Conservation (phyloP, 306 rosid genomes). For the Abrus pulchellus region DNA sequence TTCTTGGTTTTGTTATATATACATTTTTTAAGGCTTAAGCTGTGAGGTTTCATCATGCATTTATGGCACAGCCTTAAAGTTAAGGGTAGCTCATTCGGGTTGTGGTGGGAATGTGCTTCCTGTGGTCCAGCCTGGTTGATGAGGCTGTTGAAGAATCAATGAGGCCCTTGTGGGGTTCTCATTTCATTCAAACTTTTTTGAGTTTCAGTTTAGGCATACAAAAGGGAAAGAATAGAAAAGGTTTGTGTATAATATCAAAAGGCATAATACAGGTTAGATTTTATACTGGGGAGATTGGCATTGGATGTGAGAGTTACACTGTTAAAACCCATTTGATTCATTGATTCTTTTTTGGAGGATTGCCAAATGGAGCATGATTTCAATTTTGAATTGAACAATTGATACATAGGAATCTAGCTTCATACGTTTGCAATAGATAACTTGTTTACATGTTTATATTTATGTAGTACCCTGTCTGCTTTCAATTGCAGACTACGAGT, state of each 20-base stretch:
- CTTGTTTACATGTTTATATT: constrained; percentile 43
- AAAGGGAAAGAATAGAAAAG: constrained; percentile 50
- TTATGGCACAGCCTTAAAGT: constrained; percentile 49
- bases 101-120: constrained; percentile 53
- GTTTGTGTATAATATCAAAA: constrained; percentile 52
- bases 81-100: constrained; percentile 51
- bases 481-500: constrained; percentile 6
- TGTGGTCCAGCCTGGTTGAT: constrained; percentile 43
- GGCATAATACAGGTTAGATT: constrained; percentile 51
- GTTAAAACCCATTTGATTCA: constrained; percentile 55
- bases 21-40: constrained; percentile 19
- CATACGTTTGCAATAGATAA: constrained; percentile 29
- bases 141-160: constrained; percentile 53
- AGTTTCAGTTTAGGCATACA: constrained; percentile 54
- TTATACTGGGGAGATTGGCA: constrained; percentile 54
- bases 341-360: constrained; percentile 58
- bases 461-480: neutral
- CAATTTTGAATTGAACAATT: constrained; percentile 52
- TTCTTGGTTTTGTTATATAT: constrained; percentile 25
- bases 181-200: constrained; percentile 30
- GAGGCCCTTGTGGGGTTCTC: constrained; percentile 42
- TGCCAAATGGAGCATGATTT: constrained; percentile 47
- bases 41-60: constrained; percentile 35
- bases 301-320: constrained; percentile 47
- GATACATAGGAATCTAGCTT: constrained; percentile 50